Evolutionary conservation across 1,284 basidiomycete genomes (phyloP), one percentile per base, ranked within the genome.

Genomic region (Ganoderma boninense): DNA sequence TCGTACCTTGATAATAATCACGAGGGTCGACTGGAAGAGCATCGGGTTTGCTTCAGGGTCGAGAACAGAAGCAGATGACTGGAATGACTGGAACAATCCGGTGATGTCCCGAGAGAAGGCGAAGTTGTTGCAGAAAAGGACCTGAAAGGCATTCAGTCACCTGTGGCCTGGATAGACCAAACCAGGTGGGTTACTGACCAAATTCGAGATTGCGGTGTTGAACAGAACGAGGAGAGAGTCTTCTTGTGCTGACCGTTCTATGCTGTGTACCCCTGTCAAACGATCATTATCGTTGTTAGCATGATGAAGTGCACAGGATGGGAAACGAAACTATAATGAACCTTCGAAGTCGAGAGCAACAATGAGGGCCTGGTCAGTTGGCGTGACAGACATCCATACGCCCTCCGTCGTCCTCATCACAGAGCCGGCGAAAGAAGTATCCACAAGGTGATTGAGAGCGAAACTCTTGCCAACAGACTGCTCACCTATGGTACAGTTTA

Each of bases 331-430:
- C 10, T n/a, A 40, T 14, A 35, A 49, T 42, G 13, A 11, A 84
- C 89, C 89, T 83, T 91, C 90, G 69, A 91, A 91, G 73, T 91
- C 90, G 1, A 91, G 81, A 0, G 89, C 85, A 7, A 91, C 89
- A 13, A 91, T 81, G 29, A 91, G 77, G 0, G 79, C 77, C 40
- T 88, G 84, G 52, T 85, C 80, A 0, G 89, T 90, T 0, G 90
- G 90, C 2, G 90, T 90, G 4, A 88, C 87, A 0, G 90, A 89
- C 85, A 91, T 87, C 90, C 90, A 91, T 1, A 90, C 88, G 0
- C 89, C 89, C 80, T 91, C 90, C 73, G 87, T 91, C 0, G 89
- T 91, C 29, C 89, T 80, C 88, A 91, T 90, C 0, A 90, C 90
- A 5, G 87, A 89, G 0, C 90, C 90, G 38, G 89, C 88, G 72